Evolutionary conservation across 306 rosid genomes (phyloP).

Genomic region (Quillaja saponaria): DNA sequence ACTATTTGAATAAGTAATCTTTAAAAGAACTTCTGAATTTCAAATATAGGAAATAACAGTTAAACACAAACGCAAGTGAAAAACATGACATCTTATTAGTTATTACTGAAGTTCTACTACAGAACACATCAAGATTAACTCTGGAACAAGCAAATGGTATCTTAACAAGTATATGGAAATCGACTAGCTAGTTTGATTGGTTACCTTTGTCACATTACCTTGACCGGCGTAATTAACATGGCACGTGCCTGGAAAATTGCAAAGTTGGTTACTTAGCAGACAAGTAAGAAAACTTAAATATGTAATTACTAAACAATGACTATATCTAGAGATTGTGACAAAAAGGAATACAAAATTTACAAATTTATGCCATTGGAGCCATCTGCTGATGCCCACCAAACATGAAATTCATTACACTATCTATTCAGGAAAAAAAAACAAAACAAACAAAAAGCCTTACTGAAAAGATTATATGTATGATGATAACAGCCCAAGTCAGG

Average conservation of each 20-base stretch:
- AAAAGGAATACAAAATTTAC: background rate
- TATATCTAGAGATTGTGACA: slow-evolving; percentile 8
- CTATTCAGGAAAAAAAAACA: too few relatives aligned
- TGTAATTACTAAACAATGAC: too few relatives aligned
- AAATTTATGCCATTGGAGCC: background rate
- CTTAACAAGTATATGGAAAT: slow-evolving; percentile 14
- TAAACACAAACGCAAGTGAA: too few relatives aligned
- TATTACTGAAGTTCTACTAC: slow-evolving; percentile 12
- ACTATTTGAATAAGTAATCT: too few relatives aligned
- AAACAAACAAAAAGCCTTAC: background rate
- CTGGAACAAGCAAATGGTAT: too few relatives aligned
- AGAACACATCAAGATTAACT: slow-evolving; percentile 7
- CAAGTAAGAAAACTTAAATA: slow-evolving; percentile 11
- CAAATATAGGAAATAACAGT: too few relatives aligned
- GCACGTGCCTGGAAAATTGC: slow-evolving; percentile 75
- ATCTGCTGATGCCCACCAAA: slow-evolving; percentile 2
- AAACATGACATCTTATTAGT: too few relatives aligned
- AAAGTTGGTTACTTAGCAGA: slow-evolving; percentile 29
- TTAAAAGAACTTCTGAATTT: too few relatives aligned
- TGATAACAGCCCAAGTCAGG: background rate
- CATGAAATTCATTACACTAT: background rate
- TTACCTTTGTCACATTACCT: slow-evolving; percentile 95
- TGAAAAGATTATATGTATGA: background rate
- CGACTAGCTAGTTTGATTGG: background rate
- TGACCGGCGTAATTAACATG: slow-evolving; percentile 92